Percentiles rank a stretch among this genome's conserved stretches.
phyloP scores from a whole-genome alignment of 352 stramenopile species.

The Blastocystis sp. region DNA sequence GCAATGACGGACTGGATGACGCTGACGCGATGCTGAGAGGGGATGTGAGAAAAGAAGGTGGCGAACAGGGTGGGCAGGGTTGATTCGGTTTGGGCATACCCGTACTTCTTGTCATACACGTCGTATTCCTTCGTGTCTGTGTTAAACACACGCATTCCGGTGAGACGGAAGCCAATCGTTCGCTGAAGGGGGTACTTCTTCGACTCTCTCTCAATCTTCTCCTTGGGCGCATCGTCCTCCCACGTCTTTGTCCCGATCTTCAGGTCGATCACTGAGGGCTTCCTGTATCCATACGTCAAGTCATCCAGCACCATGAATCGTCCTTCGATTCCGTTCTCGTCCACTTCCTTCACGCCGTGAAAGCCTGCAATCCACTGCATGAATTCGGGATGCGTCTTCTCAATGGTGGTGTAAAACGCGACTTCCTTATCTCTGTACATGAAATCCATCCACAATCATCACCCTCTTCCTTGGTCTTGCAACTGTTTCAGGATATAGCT shows the following conservation, averaged over 20 bases:
- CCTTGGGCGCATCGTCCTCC: constrained; percentile 70
- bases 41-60: constrained; percentile 48
- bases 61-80: constrained; percentile 52
- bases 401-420: constrained; percentile 41
- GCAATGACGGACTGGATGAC: constrained; percentile 44
- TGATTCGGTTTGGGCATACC: constrained; percentile 51
- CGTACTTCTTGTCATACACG: constrained; percentile 69
- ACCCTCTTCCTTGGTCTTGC: constrained; percentile 72
- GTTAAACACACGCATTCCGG: constrained; percentile 71
- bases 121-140: constrained; percentile 36
- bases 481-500: constrained; percentile 65
- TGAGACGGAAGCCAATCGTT: constrained; percentile 66
- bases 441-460: background rate
- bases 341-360: constrained; percentile 48
- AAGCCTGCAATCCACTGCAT: constrained; percentile 54
- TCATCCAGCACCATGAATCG: constrained; percentile 70
- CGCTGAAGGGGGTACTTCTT: constrained; percentile 73
- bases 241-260: constrained; percentile 71
- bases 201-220: constrained; percentile 71
- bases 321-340: constrained; percentile 55
- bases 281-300: constrained; percentile 45
- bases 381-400: constrained; percentile 43
- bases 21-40: background rate
- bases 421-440: constrained; percentile 60
- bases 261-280: constrained; percentile 67